Percentiles rank a stretch among this genome's conserved stretches.
Conservation (phyloP, 2,329 filamentous ascomycete genomes). For the Microsporum canis region DNA sequence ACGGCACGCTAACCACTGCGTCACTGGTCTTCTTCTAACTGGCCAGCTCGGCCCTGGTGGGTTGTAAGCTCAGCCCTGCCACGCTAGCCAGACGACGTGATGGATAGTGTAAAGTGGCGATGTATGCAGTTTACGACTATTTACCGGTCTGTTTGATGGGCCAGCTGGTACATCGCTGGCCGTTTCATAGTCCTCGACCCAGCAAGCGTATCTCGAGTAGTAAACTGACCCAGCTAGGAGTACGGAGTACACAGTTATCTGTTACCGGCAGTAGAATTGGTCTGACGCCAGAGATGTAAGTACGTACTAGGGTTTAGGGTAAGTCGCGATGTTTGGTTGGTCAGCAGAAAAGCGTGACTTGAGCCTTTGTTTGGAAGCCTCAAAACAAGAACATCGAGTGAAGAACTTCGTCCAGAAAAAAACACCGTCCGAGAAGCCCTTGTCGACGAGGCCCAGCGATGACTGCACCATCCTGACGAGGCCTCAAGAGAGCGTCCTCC, state of each 20-base stretch:
- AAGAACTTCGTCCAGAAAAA: too few relatives aligned
- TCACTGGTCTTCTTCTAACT: not conserved
- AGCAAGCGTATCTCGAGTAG: not conserved
- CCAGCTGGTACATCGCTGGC: not conserved
- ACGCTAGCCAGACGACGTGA: not conserved
- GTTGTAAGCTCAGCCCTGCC: not conserved
- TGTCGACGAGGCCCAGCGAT: not conserved
- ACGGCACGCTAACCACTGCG: slow-evolving; percentile 4
- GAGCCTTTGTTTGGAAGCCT: not conserved
- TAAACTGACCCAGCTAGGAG: too few relatives aligned
- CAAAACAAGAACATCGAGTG: not conserved
- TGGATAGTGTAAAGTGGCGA: not conserved
- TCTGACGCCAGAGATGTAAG: not conserved
- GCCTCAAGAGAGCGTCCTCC: not conserved
- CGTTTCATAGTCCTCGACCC: not conserved
- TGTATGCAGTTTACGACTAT: not conserved
- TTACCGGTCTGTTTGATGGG: not conserved
- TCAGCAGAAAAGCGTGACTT: not conserved
- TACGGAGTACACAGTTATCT: not conserved
- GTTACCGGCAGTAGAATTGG: too few relatives aligned
- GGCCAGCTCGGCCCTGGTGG: not conserved
- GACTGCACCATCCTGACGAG: not conserved
- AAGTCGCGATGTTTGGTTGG: not conserved
- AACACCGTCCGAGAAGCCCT: not conserved
- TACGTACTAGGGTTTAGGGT: not conserved